A percentile compares a stretch with the other conserved stretches of the same genome.
Conservation (phyloP, 2,329 filamentous ascomycete genomes). For the Apiospora phragmitis region DNA sequence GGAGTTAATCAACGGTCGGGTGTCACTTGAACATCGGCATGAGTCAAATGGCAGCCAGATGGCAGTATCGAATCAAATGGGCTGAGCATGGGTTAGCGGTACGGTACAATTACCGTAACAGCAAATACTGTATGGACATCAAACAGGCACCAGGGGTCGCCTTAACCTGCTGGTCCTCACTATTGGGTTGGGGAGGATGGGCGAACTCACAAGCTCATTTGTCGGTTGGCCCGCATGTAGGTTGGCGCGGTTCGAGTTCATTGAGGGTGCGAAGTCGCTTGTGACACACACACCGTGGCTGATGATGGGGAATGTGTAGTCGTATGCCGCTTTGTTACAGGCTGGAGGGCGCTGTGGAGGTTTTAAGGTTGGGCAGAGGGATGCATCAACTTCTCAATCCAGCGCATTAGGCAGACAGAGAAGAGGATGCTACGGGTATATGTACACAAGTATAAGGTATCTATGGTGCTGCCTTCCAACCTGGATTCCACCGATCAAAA, state of each 20-base stretch:
- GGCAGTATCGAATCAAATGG: conserved; percentile 1
- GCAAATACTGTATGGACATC: neutral
- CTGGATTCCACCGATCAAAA: no score
- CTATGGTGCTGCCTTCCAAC: neutral
- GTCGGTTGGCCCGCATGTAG: conserved; percentile 4
- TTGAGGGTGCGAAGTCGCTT: neutral
- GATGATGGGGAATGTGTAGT: neutral
- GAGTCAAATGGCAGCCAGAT: conserved; percentile 8
- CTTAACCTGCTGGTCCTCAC: neutral
- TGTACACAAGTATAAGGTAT: neutral
- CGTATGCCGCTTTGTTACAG: neutral
- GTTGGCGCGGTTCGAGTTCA: conserved; percentile 5
- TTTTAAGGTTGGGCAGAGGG: neutral
- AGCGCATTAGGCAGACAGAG: neutral
- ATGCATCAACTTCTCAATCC: neutral
- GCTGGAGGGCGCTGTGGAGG: neutral
- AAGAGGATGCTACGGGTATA: neutral
- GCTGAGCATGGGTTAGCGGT: neutral
- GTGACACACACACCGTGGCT: neutral
- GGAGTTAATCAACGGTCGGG: conserved; percentile 4
- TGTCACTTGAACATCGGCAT: conserved; percentile 5
- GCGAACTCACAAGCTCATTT: conserved; percentile 3
- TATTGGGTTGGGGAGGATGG: conserved; percentile 2
- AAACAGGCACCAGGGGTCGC: conserved; percentile 6
- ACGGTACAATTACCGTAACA: neutral